Conservation (phyloP, 208 protist genomes). For the Wallacemonas collosoma region DNA sequence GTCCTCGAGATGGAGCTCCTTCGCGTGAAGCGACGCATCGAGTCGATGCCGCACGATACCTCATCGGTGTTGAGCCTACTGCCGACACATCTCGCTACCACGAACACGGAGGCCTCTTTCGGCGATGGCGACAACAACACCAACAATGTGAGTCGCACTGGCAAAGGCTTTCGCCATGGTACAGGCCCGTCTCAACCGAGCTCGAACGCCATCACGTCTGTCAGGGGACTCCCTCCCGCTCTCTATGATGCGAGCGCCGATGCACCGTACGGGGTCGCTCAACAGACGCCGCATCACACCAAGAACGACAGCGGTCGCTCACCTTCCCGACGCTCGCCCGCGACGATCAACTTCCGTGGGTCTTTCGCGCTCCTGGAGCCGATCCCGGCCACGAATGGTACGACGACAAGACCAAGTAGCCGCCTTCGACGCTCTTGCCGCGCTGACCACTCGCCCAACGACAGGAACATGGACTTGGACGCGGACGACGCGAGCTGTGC, state of each 20-base stretch:
- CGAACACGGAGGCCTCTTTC: not conserved
- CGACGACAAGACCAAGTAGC: too few relatives aligned
- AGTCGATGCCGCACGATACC: not conserved
- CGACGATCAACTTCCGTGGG: constrained; percentile 7
- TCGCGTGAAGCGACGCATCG: not conserved
- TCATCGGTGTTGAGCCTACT: too few relatives aligned
- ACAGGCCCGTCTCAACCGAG: not conserved
- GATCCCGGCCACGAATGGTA: not conserved
- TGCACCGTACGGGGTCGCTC: not conserved
- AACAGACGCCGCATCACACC: not conserved
- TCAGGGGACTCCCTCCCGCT: not conserved
- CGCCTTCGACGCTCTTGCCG: too few relatives aligned
- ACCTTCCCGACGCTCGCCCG: not conserved
- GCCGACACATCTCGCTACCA: not conserved
- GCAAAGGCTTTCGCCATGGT: not conserved
- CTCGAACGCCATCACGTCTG: too few relatives aligned
- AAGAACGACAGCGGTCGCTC: not conserved
- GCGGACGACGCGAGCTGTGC: too few relatives aligned
- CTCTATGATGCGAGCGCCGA: not conserved
- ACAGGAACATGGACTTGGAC: too few relatives aligned
- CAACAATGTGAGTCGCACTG: not conserved
- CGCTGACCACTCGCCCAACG: too few relatives aligned
- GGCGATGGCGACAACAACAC: not conserved
- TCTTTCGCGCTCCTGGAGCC: not conserved
- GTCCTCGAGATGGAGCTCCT: constrained; percentile 20